Evolutionary conservation across 2,329 filamentous ascomycete genomes (phyloP).

Genomic region (Cladosporium sp.): DNA sequence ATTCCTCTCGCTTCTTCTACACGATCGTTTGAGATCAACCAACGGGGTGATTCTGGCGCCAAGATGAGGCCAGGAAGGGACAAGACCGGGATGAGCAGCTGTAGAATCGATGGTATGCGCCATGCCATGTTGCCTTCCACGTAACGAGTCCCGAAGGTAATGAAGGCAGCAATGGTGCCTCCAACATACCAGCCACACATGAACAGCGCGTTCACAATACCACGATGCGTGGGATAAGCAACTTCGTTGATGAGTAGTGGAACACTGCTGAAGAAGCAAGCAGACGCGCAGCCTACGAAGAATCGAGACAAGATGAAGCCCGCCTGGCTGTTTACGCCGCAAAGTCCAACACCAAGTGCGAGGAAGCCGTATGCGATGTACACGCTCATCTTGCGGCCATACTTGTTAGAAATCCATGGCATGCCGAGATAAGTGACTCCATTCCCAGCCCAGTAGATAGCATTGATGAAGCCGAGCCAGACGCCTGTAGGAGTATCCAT

Average conservation of each 20-base stretch:
- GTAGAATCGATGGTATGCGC: constrained; percentile 45
- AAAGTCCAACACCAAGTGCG: constrained; percentile 24
- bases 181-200: constrained; percentile 34
- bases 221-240: constrained; percentile 40
- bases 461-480: constrained; percentile 28
- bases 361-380: constrained; percentile 34
- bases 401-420: constrained; percentile 33
- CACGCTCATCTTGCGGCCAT: constrained; percentile 32
- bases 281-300: constrained; percentile 35
- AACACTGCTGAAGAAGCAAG: constrained; percentile 30
- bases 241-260: constrained; percentile 44
- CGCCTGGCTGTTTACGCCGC: constrained; percentile 20
- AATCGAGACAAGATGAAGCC: constrained; percentile 36
- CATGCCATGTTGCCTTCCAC: constrained; percentile 42
- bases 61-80: constrained; percentile 50
- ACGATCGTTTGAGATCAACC: constrained; percentile 41
- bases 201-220: constrained; percentile 32
- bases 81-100: constrained; percentile 50
- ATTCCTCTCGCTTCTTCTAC: constrained; percentile 55
- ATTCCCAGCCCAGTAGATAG: constrained; percentile 23
- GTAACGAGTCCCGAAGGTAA: constrained; percentile 42
- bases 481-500: constrained; percentile 28
- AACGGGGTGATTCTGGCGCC: constrained; percentile 46
- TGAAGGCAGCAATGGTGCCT: constrained; percentile 12
- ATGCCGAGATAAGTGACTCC: constrained; percentile 28